Base-by-base conservation (phyloP, 805 yeast species). In the Pichia scutulata region DNA sequence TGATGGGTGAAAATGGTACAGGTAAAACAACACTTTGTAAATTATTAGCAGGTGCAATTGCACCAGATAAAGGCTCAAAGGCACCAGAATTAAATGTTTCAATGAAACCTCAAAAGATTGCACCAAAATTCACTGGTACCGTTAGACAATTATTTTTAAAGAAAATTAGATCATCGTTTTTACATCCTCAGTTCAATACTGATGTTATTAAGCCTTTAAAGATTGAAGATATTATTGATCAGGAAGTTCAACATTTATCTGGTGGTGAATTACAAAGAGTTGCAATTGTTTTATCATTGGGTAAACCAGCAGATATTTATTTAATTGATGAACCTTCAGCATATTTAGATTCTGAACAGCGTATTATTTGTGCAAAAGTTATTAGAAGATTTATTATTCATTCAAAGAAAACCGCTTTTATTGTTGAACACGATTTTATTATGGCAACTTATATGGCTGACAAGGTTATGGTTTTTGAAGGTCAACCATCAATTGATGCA, bases 191-290 rank as follows among this genome's bases (percentile, higher is more conserved):
- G 73, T 93, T 93, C 76, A 97, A 93, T 75, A 87, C 97, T 44
- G 99, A 93, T 74, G 99, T 93, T 48, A 87, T 87, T 63, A 93
- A 92, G 73, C 99, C 99, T 48, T 78, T 93, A 69, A 86, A 76
- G 66, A 89, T 93, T 57, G 98, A 93, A 60, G 90, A 85, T 66
- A 87, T 93, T 61, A 85, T 93, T 57, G 99, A 93, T 71, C 96
- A 93, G 70, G 98, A 93, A 73, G 99, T 93, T 48, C 97, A 89
- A 75, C 88, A 89, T 62, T 76, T 93, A 70, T 90, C 97, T 45
- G 99, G 99, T 75, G 99, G 99, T 82, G 99, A 93, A 76, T 79
- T 93, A 75, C 99, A 93, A 75, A 86, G 99, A 77, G 99, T 93
- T 54, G 99, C 99, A 57, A 92, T 93, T 71, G 95, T 89, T 37